phyloP scores from a whole-genome alignment of 768 basidiomycete species.

The Kwoniella europaea region DNA sequence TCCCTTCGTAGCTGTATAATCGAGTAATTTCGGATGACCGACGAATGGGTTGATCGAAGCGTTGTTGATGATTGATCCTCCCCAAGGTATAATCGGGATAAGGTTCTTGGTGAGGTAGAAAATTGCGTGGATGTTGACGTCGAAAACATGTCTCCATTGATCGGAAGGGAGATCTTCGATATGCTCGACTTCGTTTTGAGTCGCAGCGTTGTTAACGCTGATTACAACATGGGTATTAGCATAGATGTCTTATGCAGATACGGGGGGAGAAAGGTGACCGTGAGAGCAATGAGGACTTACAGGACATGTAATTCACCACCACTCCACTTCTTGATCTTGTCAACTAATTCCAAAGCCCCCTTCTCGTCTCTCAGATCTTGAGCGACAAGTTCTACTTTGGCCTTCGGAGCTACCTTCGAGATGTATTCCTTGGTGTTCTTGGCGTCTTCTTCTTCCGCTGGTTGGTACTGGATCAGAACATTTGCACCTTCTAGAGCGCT shows the following conservation, averaged over 20 bases:
- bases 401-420: constrained; percentile 59
- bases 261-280: background rate
- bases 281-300: constrained; percentile 42
- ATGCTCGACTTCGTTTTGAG: constrained; percentile 60
- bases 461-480: constrained; percentile 41
- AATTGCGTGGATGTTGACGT: constrained; percentile 52
- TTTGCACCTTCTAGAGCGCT: constrained; percentile 55
- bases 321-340: constrained; percentile 59
- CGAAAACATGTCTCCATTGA: constrained; percentile 61
- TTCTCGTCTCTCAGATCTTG: constrained; percentile 61
- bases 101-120: constrained; percentile 64
- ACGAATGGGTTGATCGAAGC: constrained; percentile 60
- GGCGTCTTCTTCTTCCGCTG: constrained; percentile 61
- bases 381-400: constrained; percentile 59
- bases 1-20: constrained; percentile 67
- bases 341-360: constrained; percentile 59
- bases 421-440: constrained; percentile 59
- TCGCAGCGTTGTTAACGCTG: constrained; percentile 62
- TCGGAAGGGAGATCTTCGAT: constrained; percentile 59
- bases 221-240: too few species aligned
- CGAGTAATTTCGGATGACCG: constrained; percentile 62
- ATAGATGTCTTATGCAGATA: background rate
- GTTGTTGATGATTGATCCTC: constrained; percentile 62
- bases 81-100: constrained; percentile 61
- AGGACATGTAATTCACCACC: constrained; percentile 59